phyloP scores from a whole-genome alignment of 805 yeast species.

The Myxozyma monticola region DNA sequence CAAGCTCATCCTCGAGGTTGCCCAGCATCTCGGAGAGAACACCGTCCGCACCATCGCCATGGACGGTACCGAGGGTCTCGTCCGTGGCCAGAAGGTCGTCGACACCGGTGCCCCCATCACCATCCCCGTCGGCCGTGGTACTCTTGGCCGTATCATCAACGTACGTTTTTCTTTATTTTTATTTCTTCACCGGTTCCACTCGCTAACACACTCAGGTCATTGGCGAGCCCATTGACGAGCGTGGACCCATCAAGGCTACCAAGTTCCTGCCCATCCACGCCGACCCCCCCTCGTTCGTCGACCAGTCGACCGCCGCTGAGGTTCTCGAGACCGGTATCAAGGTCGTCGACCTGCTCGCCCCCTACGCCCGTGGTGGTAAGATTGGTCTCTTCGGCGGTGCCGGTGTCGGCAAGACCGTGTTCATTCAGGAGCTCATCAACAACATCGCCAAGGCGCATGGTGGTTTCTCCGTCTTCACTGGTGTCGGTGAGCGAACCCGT shows the following conservation, averaged over 20 bases:
- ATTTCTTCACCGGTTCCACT: conserved; percentile 35
- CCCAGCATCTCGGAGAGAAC: conserved; percentile 99
- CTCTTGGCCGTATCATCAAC: conserved; percentile 97
- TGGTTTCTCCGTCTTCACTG: conserved; percentile 99
- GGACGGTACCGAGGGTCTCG: conserved; percentile 99
- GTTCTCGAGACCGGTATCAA: conserved; percentile 98
- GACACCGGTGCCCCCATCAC: conserved; percentile 99
- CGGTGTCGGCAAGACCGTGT: conserved; percentile 99
- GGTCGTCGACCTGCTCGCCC: conserved; percentile 98
- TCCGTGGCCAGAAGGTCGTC: conserved; percentile 86
- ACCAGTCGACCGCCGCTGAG: conserved; percentile 97
- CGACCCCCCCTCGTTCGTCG: conserved; percentile 94
- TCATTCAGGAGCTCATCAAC: conserved; percentile 99
- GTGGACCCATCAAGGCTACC: conserved; percentile 95
- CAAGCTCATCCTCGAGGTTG: conserved; percentile 91
- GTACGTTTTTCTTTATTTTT: conserved; percentile 38
- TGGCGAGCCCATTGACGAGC: conserved; percentile 99
- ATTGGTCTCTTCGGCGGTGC: conserved; percentile 99
- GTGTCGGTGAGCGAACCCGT: conserved; percentile 99
- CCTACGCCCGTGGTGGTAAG: conserved; percentile 99
- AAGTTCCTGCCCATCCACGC: conserved; percentile 98
- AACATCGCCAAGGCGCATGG: conserved; percentile 99
- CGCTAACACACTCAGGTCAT: conserved; percentile 40
- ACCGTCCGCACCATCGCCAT: conserved; percentile 99
- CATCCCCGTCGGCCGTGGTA: conserved; percentile 99